phyloP scores from a whole-genome alignment of 495 filamentous ascomycete species.

The Collariella sp. region DNA sequence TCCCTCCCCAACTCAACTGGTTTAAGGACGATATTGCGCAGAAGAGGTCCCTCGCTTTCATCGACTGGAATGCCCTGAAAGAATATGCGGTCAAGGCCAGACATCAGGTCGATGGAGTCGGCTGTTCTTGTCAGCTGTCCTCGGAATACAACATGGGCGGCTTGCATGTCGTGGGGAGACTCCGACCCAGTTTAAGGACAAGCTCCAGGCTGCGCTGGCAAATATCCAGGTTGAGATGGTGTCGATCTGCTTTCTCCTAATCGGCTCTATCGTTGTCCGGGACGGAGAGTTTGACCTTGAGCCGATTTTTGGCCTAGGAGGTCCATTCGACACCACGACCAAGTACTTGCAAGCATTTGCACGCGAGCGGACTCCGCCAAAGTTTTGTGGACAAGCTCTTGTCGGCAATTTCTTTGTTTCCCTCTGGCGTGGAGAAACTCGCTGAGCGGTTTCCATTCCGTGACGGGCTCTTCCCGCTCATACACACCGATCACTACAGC shows the following conservation, averaged over 20 bases:
- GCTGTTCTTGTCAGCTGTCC: background rate
- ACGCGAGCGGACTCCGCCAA: background rate
- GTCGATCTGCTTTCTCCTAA: background rate
- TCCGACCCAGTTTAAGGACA: background rate
- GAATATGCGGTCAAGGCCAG: background rate
- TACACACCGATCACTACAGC: background rate
- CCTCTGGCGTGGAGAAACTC: background rate
- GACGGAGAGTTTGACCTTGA: background rate
- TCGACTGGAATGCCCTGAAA: background rate
- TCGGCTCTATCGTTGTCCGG: background rate
- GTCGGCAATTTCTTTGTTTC: background rate
- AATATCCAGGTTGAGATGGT: background rate
- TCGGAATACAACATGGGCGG: conserved; percentile 1
- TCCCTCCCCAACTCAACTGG: background rate
- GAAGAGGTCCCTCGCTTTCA: background rate
- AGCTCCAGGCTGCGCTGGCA: background rate
- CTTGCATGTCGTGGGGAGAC: background rate
- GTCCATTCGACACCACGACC: background rate
- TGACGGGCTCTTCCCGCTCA: background rate
- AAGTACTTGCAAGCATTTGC: background rate
- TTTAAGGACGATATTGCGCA: background rate
- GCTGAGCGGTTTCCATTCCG: background rate
- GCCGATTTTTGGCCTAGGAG: background rate
- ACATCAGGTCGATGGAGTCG: background rate
- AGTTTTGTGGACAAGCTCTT: background rate